Evolutionary conservation across 768 basidiomycete species (phyloP), one percentile per base, ranked within the genome.

Genomic region (Gyrodon lividus): DNA sequence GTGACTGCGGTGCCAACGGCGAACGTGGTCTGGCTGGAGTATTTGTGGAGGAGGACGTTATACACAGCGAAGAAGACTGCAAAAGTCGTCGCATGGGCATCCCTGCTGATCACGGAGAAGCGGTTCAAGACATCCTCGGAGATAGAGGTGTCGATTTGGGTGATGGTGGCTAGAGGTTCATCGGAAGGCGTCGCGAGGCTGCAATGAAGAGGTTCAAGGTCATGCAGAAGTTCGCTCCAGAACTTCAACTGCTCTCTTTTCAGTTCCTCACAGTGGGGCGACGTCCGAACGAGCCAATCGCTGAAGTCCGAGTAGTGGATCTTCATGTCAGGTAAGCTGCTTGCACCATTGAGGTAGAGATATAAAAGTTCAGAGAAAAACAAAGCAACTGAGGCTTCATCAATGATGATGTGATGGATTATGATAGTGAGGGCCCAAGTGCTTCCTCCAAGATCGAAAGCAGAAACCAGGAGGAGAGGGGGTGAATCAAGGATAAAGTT

Each of bases 221-320:
- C 55, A 23, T 41, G 30, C 14, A 52, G 35, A 16, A 33, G 42
- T 17, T 52, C 26, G 10, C 17, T 34, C 54, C 54, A 55, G 42
- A 44, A 55, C 35, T 45, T 47, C 34, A 55, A 43, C 17, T 51
- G 49, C 16, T 51, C 51, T 14, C 48, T 39, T 10, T 40, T 44
- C 10, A 56, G 33, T 22, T 48, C 55, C 3, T 37, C 37, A 20
- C 50, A 45, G 24, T 51, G 55, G 19, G 33, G n/a, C 12, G 51
- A 45, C 13, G 51, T 56, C 12, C 42, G 44, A 16, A 46, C 19
- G 37, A 52, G 42, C 55, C 55, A 56, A 42, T 56, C 48, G 35
- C 54, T 55, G 54, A 55, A 55, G 50, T 55, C 54, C 13, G 54
- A 55, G 44, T 55, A 55, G 51, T 56, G 55, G 30, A 52, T 42